phyloP scores from a whole-genome alignment of 495 filamentous ascomycete genomes.

The Penicillium longicatenatum region DNA sequence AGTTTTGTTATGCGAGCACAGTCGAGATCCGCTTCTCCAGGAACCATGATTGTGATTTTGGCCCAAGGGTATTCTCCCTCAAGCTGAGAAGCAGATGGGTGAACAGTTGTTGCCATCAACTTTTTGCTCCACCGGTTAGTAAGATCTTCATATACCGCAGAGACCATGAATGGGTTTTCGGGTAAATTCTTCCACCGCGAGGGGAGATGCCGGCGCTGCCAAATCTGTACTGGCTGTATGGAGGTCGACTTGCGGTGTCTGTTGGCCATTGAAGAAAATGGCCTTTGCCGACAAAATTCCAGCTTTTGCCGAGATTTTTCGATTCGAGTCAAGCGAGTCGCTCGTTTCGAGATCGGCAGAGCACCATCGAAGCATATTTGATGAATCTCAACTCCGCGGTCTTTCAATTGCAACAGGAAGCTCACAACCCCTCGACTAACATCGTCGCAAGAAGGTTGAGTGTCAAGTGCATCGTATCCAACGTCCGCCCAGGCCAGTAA shows the following conservation, averaged over 20 bases:
- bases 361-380: slow-evolving; percentile 78
- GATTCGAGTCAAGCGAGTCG: slow-evolving; percentile 56
- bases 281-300: slow-evolving; percentile 30
- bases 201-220: slow-evolving; percentile 27
- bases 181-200: slow-evolving; percentile 43
- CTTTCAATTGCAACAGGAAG: slow-evolving; percentile 60
- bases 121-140: slow-evolving; percentile 35
- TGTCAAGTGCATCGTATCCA: slow-evolving; percentile 45
- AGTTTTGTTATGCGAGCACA: slow-evolving; percentile 60
- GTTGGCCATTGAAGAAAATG: background rate
- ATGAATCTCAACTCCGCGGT: slow-evolving; percentile 52
- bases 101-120: slow-evolving; percentile 21
- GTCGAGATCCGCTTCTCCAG: slow-evolving; percentile 71
- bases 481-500: slow-evolving; percentile 44
- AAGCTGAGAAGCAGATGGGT: slow-evolving; percentile 3
- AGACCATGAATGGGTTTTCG: slow-evolving; percentile 64
- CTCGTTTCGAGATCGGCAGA: slow-evolving; percentile 61
- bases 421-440: slow-evolving; percentile 58
- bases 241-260: slow-evolving; percentile 10
- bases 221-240: slow-evolving; percentile 24
- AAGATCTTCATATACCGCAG: slow-evolving; percentile 67
- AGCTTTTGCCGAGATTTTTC: slow-evolving; percentile 44
- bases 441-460: slow-evolving; percentile 60
- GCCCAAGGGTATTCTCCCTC: slow-evolving; percentile 45
- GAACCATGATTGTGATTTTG: slow-evolving; percentile 54